These are phyloP conservation scores for Picochlorum sp. DNA, from an alignment of 139 green algal genomes.

Conservation along the genomic window DNA sequence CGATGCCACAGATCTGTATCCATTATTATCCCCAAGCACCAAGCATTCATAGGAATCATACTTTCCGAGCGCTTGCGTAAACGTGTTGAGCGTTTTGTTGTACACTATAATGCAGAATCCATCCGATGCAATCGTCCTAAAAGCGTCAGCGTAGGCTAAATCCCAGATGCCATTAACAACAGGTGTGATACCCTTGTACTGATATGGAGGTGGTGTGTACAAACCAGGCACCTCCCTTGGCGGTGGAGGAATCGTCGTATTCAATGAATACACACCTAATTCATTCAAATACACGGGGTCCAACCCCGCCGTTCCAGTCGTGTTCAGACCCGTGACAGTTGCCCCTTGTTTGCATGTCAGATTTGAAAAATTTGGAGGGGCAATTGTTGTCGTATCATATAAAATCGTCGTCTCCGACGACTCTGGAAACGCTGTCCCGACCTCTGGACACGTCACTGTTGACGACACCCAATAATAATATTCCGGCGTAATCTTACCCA, in stretches of 20 bases:
- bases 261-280: not conserved
- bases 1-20: not conserved
- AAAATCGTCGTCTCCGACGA: not conserved
- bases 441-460: not conserved
- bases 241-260: not conserved
- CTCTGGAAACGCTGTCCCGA: not conserved
- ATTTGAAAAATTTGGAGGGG: not conserved
- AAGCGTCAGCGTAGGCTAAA: not conserved
- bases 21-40: not conserved
- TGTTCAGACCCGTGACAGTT: not conserved
- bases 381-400: not conserved
- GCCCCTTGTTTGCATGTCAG: not conserved
- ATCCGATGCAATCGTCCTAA: not conserved
- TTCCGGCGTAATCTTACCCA: not conserved
- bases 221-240: not conserved
- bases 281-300: not conserved
- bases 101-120: not conserved
- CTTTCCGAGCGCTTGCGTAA: not conserved
- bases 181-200: not conserved
- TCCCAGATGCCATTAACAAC: not conserved
- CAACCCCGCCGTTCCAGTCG: not conserved
- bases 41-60: slow-evolving; percentile 2
- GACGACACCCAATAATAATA: not conserved
- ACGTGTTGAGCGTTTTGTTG: not conserved
- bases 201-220: not conserved